A percentile compares a stretch with the other conserved stretches of the same genome.
Evolutionary conservation across 176 grass and related monocot genomes (phyloP).

Genomic region (Rhynchospora pubera): DNA sequence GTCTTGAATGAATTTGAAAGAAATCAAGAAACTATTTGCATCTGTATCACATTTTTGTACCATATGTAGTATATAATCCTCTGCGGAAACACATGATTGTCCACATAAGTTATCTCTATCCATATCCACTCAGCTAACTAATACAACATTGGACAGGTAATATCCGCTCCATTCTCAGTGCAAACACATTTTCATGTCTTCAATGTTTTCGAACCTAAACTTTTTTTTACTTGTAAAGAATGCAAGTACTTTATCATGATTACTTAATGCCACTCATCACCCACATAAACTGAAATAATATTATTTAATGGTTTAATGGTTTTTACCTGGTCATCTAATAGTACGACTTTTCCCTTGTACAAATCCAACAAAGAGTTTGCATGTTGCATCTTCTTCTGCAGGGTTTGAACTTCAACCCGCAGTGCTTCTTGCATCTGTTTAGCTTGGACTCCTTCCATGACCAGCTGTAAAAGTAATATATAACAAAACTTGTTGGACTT

Average conservation of each 20-base stretch:
- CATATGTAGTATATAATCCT: not conserved
- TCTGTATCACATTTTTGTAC: not conserved
- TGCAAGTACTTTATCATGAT: not conserved
- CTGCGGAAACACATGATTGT: not conserved
- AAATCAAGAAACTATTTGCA: not conserved
- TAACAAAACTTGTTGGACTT: conserved; percentile 6
- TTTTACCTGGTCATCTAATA: conserved; percentile 65
- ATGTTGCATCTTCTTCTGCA: conserved; percentile 54
- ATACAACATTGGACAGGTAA: not conserved
- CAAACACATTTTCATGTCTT: not conserved
- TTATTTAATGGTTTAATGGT: conserved; percentile 9
- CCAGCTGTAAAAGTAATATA: conserved; percentile 51
- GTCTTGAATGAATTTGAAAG: not conserved
- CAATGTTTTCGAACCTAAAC: not conserved
- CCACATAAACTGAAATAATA: not conserved
- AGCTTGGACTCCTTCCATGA: conserved; percentile 65
- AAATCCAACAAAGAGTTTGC: conserved; percentile 53
- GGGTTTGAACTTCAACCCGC: conserved; percentile 33
- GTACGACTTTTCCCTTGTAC: conserved; percentile 43
- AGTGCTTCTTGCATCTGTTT: conserved; percentile 48
- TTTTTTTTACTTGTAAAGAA: not conserved
- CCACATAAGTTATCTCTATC: not conserved
- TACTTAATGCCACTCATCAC: not conserved
- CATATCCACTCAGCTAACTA: not conserved
- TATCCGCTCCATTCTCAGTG: not conserved